Evolutionary conservation across 2,329 filamentous ascomycete species (phyloP), one percentile per base, ranked within the genome.

Genomic region (Paracorniculantispora psalliotae): DNA sequence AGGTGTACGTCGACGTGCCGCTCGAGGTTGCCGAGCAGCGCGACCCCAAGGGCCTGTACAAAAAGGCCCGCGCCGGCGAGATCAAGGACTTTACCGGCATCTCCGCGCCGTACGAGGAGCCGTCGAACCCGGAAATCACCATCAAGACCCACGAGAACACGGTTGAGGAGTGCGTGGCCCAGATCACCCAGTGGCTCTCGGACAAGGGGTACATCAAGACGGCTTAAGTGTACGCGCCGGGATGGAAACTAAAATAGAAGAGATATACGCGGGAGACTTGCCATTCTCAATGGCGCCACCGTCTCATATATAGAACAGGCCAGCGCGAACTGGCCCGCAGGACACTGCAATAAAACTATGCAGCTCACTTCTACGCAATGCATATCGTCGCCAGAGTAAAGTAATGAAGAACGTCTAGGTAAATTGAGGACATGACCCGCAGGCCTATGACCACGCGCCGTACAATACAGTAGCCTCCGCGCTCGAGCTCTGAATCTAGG

Each of bases 51-150:
- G 94, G 93, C 5, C 78, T 97, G 61, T 99, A 99, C 79, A 96
- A 96, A 83, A 96, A 96, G 84, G 94, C 94, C 13, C 81, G 93
- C 47, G 88, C 90, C 54, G 94, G 94, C 47, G 86, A 96, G 74
- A 97, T 97, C 76, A 94, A 96, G 76, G 91, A 97, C 67, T 99
- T 99, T 73, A 99, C 94, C 1, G 94, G 94, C 59, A 91, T 97
- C 69, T 92, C 88, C 65, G 92, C 93, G 30, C 94, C 94, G 1
- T 99, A 99, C 73, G 94, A 99, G 83, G 90, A 86, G 62, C 94
- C 94, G 5, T 79, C 87, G 72, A 85, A 86, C 60, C 84, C 94
- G 1, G 94, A 99, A 80, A 89, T 99, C 66, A 87, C 89, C 66
- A 90, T 99, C 71, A 83, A 85, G 76, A 96, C 90, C 48, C 85